Base-by-base conservation (phyloP, 129 eudicot genomes). In the Flaveria linearis region DNA sequence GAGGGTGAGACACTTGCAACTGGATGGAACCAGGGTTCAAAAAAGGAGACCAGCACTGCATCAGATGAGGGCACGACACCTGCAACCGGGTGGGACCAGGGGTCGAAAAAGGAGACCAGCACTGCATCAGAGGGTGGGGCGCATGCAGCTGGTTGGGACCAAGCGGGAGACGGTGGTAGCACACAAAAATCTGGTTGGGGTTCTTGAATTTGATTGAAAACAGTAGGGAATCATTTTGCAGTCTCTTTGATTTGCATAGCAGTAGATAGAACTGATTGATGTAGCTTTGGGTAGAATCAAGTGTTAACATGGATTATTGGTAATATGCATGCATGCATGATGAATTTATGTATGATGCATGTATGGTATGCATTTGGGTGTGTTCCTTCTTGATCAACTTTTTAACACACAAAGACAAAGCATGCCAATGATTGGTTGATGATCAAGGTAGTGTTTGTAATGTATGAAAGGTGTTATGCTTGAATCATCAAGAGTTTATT, bases 361-460 rank as follows among this genome's bases (percentile, higher is more conserved):
- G 23, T 16, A 52, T 52, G 58, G 58, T n/a, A n/a, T 52, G 58
- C 58, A 52, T 58, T 16, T 49, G 65, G 65, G 15, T 58, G 65
- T 58, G 65, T 22, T 58, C 15, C 11, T 22, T 58, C 65, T 58
- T 58, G 33, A 23, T 22, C 65, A 58, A 58, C 65, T 58, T 58
- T 58, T 58, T 58, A 22, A 22, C 33, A 11, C 60, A n/a, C 58
- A 6, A 51, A 51, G 60, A 52, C 36, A 22, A 22, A 58, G 65
- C 65, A 58, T 23, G 12, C 65, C 65, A 55, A 18, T 58, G 65
- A 23, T 58, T 58, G 65, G 65, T 58, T 58, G 33, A 58, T 58
- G 65, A 58, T 57, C 30, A 57, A 58, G 28, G 30, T 8, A 20
- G 28, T 22, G 30, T 56, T 56, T 56, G 63, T 56, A 9, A 18